Conservation (phyloP, 176 grass and related monocot species). For the Bonia amplexicaulis region DNA sequence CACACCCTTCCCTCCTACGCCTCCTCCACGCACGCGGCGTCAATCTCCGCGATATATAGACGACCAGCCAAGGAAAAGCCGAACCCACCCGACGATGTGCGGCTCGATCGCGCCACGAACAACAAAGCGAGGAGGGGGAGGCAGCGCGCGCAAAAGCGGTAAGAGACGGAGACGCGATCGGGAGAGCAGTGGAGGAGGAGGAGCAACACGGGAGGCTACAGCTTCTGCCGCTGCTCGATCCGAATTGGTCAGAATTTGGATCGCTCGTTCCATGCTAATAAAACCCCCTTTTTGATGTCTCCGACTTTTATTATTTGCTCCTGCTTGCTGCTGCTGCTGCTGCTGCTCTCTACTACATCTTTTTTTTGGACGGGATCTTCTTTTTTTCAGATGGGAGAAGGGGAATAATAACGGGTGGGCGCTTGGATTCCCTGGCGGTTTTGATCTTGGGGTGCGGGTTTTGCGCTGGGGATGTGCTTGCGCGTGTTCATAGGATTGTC, state of each 20-base stretch:
- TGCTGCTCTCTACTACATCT: not conserved
- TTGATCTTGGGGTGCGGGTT: constrained; percentile 9
- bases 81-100: not conserved
- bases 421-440: not conserved
- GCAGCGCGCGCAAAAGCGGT: constrained; percentile 12
- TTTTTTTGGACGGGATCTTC: not conserved
- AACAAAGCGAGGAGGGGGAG: not conserved
- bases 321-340: not conserved
- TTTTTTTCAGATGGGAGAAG: constrained; percentile 6
- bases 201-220: constrained; percentile 35
- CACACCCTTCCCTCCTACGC: not conserved
- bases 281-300: constrained; percentile 47
- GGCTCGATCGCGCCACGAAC: constrained; percentile 25
- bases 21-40: not conserved
- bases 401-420: not conserved
- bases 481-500: constrained; percentile 38
- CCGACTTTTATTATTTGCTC: constrained; percentile 46
- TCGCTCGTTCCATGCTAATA: constrained; percentile 60
- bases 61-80: not conserved
- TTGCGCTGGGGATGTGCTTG: not conserved
- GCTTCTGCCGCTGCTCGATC: not conserved
- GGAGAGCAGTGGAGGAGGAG: not conserved
- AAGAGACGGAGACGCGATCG: constrained; percentile 13
- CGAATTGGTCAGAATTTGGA: constrained; percentile 47
- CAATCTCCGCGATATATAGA: constrained; percentile 16